Base-by-base conservation (phyloP, 2,329 filamentous ascomycete species). In the Dactylonectria macrodidyma region DNA sequence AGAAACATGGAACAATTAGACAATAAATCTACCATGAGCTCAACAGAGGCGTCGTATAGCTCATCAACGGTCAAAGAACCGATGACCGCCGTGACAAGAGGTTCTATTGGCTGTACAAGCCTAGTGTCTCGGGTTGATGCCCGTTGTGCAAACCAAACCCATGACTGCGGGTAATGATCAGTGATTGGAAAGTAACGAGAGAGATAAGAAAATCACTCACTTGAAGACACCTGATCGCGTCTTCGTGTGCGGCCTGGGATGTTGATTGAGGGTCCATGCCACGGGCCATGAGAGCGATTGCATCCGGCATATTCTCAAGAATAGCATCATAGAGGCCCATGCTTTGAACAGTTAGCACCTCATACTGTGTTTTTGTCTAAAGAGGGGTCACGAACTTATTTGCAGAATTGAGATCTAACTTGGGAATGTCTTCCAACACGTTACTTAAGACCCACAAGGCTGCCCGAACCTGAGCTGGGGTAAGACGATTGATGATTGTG, bases 101-200 rank as follows among this genome's bases (percentile, higher is more conserved):
- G 84, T 36, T 88, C 88, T 14, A 95, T 84, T 19, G 88, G 84
- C 19, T 86, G 82, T 2, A 92, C 82, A 36, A 92, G 84, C 16
- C 87, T 84, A 16, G 86, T 86, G 38, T 88, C 86, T 52, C 87
- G 85, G 3, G 87, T 82, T 57, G 90, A 89, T 33, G 88, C 85
- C 38, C 89, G 87, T 74, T 94, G 92, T 5, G 90, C 91, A 75
- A 94, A 95, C 72, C 89, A 86, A 36, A 94, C 87, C 92, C 93
- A 95, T 5, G 91, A 87, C 91, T 93, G 48, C 47, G 63, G 16
- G 19, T 1, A 7, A 10, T 10, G 1, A 51, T 76, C 51, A 77
- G 62, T 16, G 2, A 44, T 5, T 3, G 33, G 4, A 7, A 34
- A 19, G n/a, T 26, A 24, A 19, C n/a, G 57, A 11, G 26, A 4